Percentiles rank a stretch among this genome's conserved stretches.
Conservation (phyloP, 345 rosid genomes). For the Bretschneidera sinensis region DNA sequence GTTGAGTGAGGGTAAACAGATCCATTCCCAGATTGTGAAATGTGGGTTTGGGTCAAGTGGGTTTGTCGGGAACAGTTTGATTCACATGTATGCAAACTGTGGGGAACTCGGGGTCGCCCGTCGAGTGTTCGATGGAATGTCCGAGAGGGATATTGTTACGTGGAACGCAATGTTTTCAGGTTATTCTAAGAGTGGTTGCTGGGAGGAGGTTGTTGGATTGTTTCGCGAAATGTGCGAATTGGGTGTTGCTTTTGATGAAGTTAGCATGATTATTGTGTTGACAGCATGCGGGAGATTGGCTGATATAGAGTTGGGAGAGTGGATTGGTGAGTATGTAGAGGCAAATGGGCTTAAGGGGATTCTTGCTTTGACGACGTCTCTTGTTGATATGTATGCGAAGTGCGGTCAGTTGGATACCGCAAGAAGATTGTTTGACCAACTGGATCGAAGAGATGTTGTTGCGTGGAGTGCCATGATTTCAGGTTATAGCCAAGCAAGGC, state of each 20-base stretch:
- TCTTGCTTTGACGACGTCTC: slow-evolving; percentile 26
- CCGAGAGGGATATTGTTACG: slow-evolving; percentile 27
- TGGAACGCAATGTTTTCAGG: slow-evolving; percentile 48
- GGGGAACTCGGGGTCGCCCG: slow-evolving; percentile 27
- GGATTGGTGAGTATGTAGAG: slow-evolving; percentile 30
- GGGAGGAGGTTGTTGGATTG: slow-evolving; percentile 26
- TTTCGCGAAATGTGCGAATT: slow-evolving; percentile 31
- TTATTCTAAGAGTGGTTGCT: slow-evolving; percentile 21
- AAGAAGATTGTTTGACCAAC: slow-evolving; percentile 26
- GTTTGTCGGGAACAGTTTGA: slow-evolving; percentile 29
- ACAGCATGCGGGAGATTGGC: slow-evolving; percentile 41
- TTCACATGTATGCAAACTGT: slow-evolving; percentile 21
- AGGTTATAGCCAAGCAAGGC: slow-evolving; percentile 35
- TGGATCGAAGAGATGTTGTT: slow-evolving; percentile 27
- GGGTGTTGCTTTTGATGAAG: slow-evolving; percentile 23
- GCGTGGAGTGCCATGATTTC: slow-evolving; percentile 37
- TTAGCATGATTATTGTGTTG: slow-evolving; percentile 34
- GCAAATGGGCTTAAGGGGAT: slow-evolving; percentile 24
- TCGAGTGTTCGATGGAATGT: slow-evolving; percentile 35
- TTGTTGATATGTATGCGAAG: slow-evolving; percentile 43
- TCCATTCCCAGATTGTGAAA: slow-evolving; percentile 36
- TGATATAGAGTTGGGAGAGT: slow-evolving; percentile 29
- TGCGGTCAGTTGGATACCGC: slow-evolving; percentile 36
- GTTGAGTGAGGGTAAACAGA: slow-evolving; percentile 34
- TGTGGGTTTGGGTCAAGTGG: slow-evolving; percentile 19